Percentiles rank a stretch among this genome's conserved stretches.
Conservation (phyloP, 108 stramenopile species). For the Skeletonema grethae region DNA sequence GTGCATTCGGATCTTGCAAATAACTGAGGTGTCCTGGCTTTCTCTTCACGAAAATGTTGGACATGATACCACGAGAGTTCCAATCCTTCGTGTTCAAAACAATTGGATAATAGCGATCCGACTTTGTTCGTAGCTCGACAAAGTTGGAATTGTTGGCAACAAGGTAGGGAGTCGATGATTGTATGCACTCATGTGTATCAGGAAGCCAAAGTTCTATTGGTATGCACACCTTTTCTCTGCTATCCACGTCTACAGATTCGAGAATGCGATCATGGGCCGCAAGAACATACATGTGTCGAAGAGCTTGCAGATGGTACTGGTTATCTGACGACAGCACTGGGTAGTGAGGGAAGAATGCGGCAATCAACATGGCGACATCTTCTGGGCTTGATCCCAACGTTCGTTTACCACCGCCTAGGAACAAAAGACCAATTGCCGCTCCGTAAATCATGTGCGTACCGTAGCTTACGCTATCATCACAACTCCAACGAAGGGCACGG, state of each 20-base stretch:
- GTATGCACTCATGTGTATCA: constrained; percentile 19
- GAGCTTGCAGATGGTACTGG: constrained; percentile 95
- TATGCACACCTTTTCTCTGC: constrained; percentile 71
- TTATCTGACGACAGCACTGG: constrained; percentile 87
- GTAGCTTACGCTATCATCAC: constrained; percentile 80
- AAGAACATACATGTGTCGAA: constrained; percentile 96
- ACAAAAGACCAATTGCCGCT: constrained; percentile 92
- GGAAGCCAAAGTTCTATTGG: constrained; percentile 66
- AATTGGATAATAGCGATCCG: constrained; percentile 60
- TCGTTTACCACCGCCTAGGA: constrained; percentile 92
- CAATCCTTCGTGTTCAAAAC: constrained; percentile 41
- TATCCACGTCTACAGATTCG: constrained; percentile 90
- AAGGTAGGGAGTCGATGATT: constrained; percentile 32
- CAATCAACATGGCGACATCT: constrained; percentile 91
- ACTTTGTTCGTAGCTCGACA: constrained; percentile 50
- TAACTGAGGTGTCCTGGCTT: constrained; percentile 75
- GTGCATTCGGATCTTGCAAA: constrained; percentile 63
- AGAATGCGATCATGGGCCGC: constrained; percentile 86
- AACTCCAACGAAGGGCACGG: constrained; percentile 88
- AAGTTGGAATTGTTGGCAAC: constrained; percentile 26
- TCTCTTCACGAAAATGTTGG: constrained; percentile 81
- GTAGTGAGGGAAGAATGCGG: constrained; percentile 93
- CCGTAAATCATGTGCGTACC: constrained; percentile 94
- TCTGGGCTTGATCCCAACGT: constrained; percentile 88
- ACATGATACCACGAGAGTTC: constrained; percentile 15